These are phyloP conservation scores for Funneliformis mosseae DNA, from an alignment of 192 early-diverging fungal genomes.

Conservation along the genomic window DNA sequence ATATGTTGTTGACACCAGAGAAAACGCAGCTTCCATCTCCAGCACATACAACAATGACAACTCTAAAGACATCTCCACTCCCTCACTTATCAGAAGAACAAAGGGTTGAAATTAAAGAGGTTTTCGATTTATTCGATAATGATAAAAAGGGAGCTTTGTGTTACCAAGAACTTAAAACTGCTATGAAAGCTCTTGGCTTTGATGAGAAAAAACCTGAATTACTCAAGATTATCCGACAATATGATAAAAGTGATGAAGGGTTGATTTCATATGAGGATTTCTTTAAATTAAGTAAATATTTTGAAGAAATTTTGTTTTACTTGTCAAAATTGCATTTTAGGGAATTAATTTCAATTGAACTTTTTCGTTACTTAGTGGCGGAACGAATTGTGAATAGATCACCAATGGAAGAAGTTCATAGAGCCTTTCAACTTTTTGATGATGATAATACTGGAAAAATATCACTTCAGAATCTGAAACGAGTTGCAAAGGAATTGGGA, in stretches of 20 bases:
- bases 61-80: neutral
- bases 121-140: conserved; percentile 64
- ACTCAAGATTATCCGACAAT: conserved; percentile 64
- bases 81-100: conserved; percentile 59
- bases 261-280: conserved; percentile 73
- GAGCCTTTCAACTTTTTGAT: conserved; percentile 82
- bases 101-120: conserved; percentile 63
- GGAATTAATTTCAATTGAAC: neutral
- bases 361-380: conserved; percentile 17
- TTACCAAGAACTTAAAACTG: conserved; percentile 86
- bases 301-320: neutral
- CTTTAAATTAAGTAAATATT: conserved; percentile 64
- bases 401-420: conserved; percentile 80
- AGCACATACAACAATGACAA: neutral
- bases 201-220: conserved; percentile 83
- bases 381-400: conserved; percentile 71
- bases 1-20: neutral
- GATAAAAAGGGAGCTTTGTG: conserved; percentile 72
- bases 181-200: conserved; percentile 84
- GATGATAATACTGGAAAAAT: conserved; percentile 69
- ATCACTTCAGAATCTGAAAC: conserved; percentile 62
- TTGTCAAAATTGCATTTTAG: too few species aligned
- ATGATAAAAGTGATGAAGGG: conserved; percentile 56
- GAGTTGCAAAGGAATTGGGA: conserved; percentile 81
- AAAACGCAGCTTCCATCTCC: neutral